These are phyloP conservation scores for Inga oerstediana DNA, from an alignment of 306 rosid species.

Conservation along the genomic window DNA sequence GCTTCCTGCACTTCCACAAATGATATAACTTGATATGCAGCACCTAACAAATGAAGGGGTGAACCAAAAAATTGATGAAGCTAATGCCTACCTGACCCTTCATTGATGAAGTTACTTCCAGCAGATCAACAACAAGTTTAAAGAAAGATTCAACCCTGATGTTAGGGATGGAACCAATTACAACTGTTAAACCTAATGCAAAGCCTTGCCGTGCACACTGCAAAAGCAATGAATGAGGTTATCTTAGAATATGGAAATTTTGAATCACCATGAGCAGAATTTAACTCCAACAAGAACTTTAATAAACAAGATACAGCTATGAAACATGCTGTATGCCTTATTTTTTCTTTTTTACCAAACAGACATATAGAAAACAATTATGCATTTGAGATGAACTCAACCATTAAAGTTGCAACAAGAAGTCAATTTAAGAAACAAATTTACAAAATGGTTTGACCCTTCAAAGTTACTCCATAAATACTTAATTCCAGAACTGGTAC, in stretches of 20 bases:
- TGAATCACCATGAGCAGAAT: neutral
- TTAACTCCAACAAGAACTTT: neutral
- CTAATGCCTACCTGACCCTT: conserved; percentile 81
- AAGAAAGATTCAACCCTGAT: conserved; percentile 75
- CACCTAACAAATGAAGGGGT: conserved; percentile 16
- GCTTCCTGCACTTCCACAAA: conserved; percentile 70
- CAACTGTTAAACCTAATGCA: conserved; percentile 74
- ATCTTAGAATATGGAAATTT: conserved; percentile 2
- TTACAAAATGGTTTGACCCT: neutral
- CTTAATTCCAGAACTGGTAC: neutral
- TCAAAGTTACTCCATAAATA: neutral
- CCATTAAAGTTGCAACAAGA: neutral
- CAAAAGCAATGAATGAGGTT: conserved; percentile 35
- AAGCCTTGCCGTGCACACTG: conserved; percentile 99
- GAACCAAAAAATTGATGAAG: conserved; percentile 14
- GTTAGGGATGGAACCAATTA: conserved; percentile 47
- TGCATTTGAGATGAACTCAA: neutral
- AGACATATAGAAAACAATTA: neutral
- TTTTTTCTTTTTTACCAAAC: neutral
- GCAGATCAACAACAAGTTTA: conserved; percentile 70
- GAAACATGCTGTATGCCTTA: neutral
- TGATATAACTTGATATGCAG: conserved; percentile 21
- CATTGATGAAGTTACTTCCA: conserved; percentile 92
- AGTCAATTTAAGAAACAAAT: neutral
- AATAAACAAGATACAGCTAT: conserved; percentile 1